Base-by-base conservation (phyloP, 176 grass and related monocot genomes). In the Juncus inflexus region DNA sequence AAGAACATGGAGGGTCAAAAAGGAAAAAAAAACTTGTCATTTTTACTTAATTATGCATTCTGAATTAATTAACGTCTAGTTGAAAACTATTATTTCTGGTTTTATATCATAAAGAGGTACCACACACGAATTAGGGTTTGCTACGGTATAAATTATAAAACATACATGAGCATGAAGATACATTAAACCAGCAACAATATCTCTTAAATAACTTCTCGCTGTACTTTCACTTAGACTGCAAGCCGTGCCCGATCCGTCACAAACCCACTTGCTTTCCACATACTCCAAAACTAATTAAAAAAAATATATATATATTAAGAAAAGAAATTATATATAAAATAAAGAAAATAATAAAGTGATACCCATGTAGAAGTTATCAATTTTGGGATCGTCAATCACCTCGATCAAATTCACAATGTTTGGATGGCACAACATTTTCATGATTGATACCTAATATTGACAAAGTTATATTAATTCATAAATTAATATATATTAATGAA, bases 341-440 rank as follows among this genome's bases (percentile, higher is more conserved):
- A 67, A 13, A 79, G 67, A 52, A 62, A 41, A 52, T 47, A 62
- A 10, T 69, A 52, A 62, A 0, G 1, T 61, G 49, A 83, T 84
- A 97, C 87, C 85, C 90, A 95, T 86, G 74, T 86, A 95, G 55
- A 97, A 86, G 84, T 97, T 80, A 67, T 89, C 85, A 65, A 76
- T 77, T 8, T 84, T 72, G 75, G 60, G 87, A 53, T 86, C 87
- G 75, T 97, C 77, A 74, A 97, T 97, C 79, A 86, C 92, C 80
- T 97, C 92, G 65, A 97, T 73, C 19, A 89, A 84, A 86, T 97
- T 97, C 80, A 97, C 85, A 64, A 91, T 89, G 79, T 91, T 91
- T 58, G 92, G 87, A 79, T 97, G 87, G 67, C 88, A 77, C 80
- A 97, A 55, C 74, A 86, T 83, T 86, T 97, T 89, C 87, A 97